Base-by-base conservation (phyloP, 2,329 filamentous ascomycete genomes). In the Colletotrichum filicis region DNA sequence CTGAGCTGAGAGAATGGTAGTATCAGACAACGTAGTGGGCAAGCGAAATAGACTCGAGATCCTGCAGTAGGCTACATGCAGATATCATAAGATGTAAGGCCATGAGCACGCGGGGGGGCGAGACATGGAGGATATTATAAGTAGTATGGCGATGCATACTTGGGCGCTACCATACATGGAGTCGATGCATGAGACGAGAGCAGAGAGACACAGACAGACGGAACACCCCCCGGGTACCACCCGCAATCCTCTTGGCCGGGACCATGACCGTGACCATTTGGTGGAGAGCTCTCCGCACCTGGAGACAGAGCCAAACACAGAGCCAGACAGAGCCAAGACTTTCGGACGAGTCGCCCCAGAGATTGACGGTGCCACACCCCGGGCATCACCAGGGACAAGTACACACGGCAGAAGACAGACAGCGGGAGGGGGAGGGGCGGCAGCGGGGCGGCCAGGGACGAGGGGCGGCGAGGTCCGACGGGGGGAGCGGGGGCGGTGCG, bases 291-390 rank as follows among this genome's bases (percentile, higher is more conserved):
- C 52, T 37, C 59, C 35, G 52, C 66, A 69, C 22, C 49, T 61
- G 57, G 68, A 61, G 56, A 37, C 61, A 64, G n/a, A 42, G 37
- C 37, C 37, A 42, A 42, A 37, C 57, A 64, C 49, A 68, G 35
- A 69, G 52, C 28, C 66, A 66, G 37, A 58, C 12, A 58, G n/a
- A 67, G 68, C 68, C 68, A 71, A 71, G 64, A 67, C 57, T 56
- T 22, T 49, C 42, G 28, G 22, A 68, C 30, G 63, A 68, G 57
- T 71, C 64, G 35, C 28, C 32, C 55, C 26, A 37, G 12, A 66
- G 30, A 12, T 22, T 26, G n/a, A 49, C 56, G 49, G 63, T 71
- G 46, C 35, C 64, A 71, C 53, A 42, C 42, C 42, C 63, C 56
- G 24, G 22, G 65, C 52, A 37, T 64, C 61, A 28, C n/a, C 30